Evolutionary conservation across 768 basidiomycete species (phyloP).

Genomic region (Boletus bicolor): DNA sequence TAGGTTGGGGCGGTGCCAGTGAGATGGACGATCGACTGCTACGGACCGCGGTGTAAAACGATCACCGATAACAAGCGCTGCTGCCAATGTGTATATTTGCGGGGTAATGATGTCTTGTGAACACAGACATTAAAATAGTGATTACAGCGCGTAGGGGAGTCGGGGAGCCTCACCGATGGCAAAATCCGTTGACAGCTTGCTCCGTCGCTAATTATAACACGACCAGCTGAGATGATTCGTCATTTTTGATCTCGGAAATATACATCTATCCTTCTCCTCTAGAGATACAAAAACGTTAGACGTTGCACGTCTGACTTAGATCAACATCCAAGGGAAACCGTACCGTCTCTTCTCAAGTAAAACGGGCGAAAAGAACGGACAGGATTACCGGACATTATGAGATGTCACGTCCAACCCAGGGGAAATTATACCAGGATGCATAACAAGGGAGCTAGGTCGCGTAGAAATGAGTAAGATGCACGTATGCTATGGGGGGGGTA

Average conservation of each 20-base stretch:
- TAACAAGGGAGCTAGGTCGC: not conserved
- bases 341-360: not conserved
- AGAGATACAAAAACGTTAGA: slow-evolving; percentile 5
- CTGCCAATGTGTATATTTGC: too few relatives aligned
- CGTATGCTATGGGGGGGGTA: slow-evolving; percentile 18
- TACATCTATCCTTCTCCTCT: slow-evolving; percentile 8
- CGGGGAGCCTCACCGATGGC: too few relatives aligned
- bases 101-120: too few relatives aligned
- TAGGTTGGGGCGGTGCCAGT: too few relatives aligned
- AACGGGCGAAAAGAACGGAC: not conserved
- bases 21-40: too few relatives aligned
- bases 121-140: too few relatives aligned
- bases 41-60: too few relatives aligned
- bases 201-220: too few relatives aligned
- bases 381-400: slow-evolving; percentile 4
- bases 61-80: too few relatives aligned
- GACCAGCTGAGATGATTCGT: not conserved
- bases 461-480: slow-evolving; percentile 6
- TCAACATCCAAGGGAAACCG: not conserved
- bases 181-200: too few relatives aligned
- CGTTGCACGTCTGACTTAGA: not conserved
- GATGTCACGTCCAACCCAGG: not conserved
- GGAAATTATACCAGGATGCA: slow-evolving; percentile 1
- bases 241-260: not conserved
- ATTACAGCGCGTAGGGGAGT: too few relatives aligned